Evolutionary conservation across 2,329 filamentous ascomycete genomes (phyloP).

Genomic region (Byssochlamys sp.): DNA sequence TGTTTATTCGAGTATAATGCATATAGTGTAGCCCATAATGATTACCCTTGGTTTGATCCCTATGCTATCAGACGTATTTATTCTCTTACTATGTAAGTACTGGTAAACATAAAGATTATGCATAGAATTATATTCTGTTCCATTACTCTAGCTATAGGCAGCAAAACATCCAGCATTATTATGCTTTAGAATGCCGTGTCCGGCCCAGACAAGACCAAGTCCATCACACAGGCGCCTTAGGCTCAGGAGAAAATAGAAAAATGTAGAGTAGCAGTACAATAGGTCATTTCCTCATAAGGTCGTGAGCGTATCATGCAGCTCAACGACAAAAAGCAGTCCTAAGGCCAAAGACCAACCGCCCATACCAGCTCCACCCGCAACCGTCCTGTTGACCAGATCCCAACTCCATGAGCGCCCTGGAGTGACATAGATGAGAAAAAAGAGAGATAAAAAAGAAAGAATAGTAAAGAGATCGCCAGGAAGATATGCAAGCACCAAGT

Average conservation of each 20-base stretch:
- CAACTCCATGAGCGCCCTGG: conserved; percentile 2
- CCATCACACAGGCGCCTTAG: background rate
- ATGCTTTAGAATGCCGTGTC: background rate
- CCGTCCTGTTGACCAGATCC: background rate
- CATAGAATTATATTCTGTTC: background rate
- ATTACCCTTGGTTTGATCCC: background rate
- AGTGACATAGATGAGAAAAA: background rate
- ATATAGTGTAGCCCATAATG: background rate
- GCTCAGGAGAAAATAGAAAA: background rate
- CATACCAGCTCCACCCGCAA: background rate
- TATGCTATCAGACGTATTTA: background rate
- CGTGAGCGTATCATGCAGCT: background rate
- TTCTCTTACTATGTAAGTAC: background rate
- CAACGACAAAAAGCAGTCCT: background rate
- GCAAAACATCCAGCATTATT: background rate
- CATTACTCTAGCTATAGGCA: background rate
- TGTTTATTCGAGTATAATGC: background rate
- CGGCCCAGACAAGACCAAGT: background rate
- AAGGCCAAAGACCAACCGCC: background rate
- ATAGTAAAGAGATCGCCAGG: background rate
- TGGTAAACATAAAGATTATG: background rate
- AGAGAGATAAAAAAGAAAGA: background rate
- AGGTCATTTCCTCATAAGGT: background rate
- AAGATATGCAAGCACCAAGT: background rate
- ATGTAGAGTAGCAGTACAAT: background rate